Base-by-base conservation (phyloP, 306 rosid genomes). In the Cicer cuneatum region DNA sequence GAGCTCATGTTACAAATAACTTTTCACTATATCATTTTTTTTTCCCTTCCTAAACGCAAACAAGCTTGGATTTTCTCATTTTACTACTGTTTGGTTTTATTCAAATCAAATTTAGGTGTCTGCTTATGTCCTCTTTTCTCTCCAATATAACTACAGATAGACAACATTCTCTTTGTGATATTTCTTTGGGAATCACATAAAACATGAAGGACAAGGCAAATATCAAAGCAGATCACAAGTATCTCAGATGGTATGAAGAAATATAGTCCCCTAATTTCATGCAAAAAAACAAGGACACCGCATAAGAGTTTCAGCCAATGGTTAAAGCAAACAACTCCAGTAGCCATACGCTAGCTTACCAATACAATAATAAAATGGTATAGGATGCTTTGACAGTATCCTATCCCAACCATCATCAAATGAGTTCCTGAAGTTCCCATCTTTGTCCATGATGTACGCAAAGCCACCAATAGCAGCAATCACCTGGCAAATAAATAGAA, bases 361-460 rank as follows among this genome's bases (percentile, higher is more conserved):
- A 59, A 95, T 89, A 76, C 96, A 87, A 73, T 92, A 95, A 81
- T 95, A 95, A 80, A 95, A 95, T 78, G 99, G 99, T 79, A 95
- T 83, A 15, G 99, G 99, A 83, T 90, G 99, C 76, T 81, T 95
- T 76, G 99, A 95, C 70, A 95, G 85, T 85, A 95, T 86, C 71
- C 86, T 88, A 87, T 95, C 98, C 99, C 99, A 95, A 66, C 98
- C 90, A 79, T 90, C 99, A 74, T 86, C 88, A 75, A 95, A 95
- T 16, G 99, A 92, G 83, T 92, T 92, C 86, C 98, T 90, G 89
- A 92, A 95, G 57, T 81, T 54, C 37, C 98, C 99, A 82, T 95
- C 98, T 85, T 86, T 95, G 88, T 95, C 99, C 98, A 92, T 89
- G 33, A 95, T 61, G 86, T 85, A 95, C 1, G 99, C 98, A 78